phyloP scores from a whole-genome alignment of 768 basidiomycete species.

The Podaxis carcinomalis region DNA sequence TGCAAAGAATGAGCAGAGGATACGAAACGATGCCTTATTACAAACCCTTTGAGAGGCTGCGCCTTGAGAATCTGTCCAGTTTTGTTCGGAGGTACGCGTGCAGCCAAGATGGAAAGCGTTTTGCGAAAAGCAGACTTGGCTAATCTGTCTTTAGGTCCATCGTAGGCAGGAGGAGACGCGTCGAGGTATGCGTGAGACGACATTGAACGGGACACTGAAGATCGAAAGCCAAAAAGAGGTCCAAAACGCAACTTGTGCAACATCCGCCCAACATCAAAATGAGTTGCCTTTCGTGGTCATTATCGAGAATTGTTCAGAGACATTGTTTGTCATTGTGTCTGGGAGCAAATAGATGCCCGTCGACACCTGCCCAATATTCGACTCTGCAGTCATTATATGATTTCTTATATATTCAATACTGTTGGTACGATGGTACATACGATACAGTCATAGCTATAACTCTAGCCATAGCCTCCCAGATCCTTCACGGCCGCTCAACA shows the following conservation, averaged over 20 bases:
- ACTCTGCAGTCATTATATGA: too few relatives aligned
- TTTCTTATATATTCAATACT: too few relatives aligned
- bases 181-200: slow-evolving; percentile 35
- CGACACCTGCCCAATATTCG: background rate
- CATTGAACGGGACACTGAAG: slow-evolving; percentile 22
- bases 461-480: background rate
- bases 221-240: slow-evolving; percentile 7
- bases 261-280: background rate
- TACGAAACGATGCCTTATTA: slow-evolving; percentile 5
- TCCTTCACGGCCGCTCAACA: background rate
- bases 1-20: slow-evolving; percentile 20
- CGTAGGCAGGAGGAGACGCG: slow-evolving; percentile 38
- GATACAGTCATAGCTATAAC: background rate
- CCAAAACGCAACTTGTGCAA: slow-evolving; percentile 8
- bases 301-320: background rate
- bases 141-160: slow-evolving; percentile 47
- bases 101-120: slow-evolving; percentile 64
- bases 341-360: background rate
- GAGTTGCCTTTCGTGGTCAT: background rate
- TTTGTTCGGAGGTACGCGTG: slow-evolving; percentile 52
- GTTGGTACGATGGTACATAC: too few relatives aligned
- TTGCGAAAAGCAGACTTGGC: slow-evolving; percentile 64
- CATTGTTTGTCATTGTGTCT: background rate
- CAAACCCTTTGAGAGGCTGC: slow-evolving; percentile 55
- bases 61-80: slow-evolving; percentile 55